Conservation (phyloP, 306 rosid genomes). For the Lathyrus oleraceus region DNA sequence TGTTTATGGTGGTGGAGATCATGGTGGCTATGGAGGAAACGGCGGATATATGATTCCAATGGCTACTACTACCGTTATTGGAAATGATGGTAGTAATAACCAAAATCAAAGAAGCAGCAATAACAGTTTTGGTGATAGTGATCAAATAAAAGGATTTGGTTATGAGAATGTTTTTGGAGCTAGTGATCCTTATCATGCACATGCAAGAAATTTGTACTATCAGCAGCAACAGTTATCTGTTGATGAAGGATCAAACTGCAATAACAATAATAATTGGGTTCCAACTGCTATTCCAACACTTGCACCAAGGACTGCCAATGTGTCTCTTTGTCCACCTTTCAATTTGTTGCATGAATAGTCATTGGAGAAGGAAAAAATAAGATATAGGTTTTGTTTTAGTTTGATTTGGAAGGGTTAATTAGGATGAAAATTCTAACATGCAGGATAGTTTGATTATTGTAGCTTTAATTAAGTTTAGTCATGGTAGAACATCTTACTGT, state of each 20-base stretch:
- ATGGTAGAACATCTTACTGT: slow-evolving; percentile 48
- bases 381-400: background rate
- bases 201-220: slow-evolving; percentile 58
- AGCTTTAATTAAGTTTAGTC: slow-evolving; percentile 38
- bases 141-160: slow-evolving; percentile 32
- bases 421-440: slow-evolving; percentile 24
- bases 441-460: slow-evolving; percentile 17
- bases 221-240: slow-evolving; percentile 41
- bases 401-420: slow-evolving; percentile 10
- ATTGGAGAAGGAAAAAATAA: slow-evolving; percentile 28
- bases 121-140: slow-evolving; percentile 40
- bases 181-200: slow-evolving; percentile 43
- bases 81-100: slow-evolving; percentile 11
- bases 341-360: slow-evolving; percentile 66
- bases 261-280: slow-evolving; percentile 45
- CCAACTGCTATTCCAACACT: slow-evolving; percentile 73
- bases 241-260: slow-evolving; percentile 12
- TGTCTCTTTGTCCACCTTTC: slow-evolving; percentile 61
- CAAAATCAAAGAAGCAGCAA: slow-evolving; percentile 40
- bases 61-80: slow-evolving; percentile 26
- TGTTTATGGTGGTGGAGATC: slow-evolving; percentile 39
- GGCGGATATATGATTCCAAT: slow-evolving; percentile 52
- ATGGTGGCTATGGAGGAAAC: slow-evolving; percentile 27
- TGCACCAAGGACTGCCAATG: slow-evolving; percentile 47
- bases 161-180: slow-evolving; percentile 50